Evolutionary conservation across 2,329 filamentous ascomycete species (phyloP), one percentile per base, ranked within the genome.

Genomic region (Trichoderma breve): DNA sequence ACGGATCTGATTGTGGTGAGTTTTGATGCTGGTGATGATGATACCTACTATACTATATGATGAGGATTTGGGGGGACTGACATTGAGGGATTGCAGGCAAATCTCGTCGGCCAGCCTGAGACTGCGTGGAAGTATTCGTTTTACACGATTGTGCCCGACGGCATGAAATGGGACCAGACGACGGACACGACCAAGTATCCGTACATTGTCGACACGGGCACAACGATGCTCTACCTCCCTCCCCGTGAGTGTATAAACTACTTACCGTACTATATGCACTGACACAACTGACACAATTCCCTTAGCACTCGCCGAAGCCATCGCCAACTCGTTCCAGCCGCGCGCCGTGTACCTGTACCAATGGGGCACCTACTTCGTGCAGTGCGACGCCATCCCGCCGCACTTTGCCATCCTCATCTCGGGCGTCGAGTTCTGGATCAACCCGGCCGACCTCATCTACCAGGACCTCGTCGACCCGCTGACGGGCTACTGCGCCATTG

Each of bases 131-230:
- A 82, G 72, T 84, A 85, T 72, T 87, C 86, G 3, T 88, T 86
- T 76, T 88, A 88, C 75, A 87, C 86, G 21, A 83, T 88, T 71
- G 79, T 87, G 62, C 84, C 84, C 0, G 84, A 86, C 70, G 86
- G 85, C 3, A 80, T 86, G 72, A 77, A 78, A 73, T 87, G 81
- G 76, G 85, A 81, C 28, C 78, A 80, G 53, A 83, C 80, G 5
- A 82, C 79, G 2, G 82, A 84, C 72, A 79, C 75, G 21, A 82
- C 79, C 39, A 84, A 82, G 75, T 84, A 83, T 68, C 84, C 84
- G 5, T 86, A 84, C 75, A 85, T 88, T 66, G 79, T 88, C 64
- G 86, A 88, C 77, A 86, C 84, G 18, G 85, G 85, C 36, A 87
- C 86, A 2, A 85, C 86, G 0, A 81, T 87, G 76, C 84, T 84